These are phyloP conservation scores for Closterium sp. DNA, from an alignment of 139 green algal species.

Conservation along the genomic window DNA sequence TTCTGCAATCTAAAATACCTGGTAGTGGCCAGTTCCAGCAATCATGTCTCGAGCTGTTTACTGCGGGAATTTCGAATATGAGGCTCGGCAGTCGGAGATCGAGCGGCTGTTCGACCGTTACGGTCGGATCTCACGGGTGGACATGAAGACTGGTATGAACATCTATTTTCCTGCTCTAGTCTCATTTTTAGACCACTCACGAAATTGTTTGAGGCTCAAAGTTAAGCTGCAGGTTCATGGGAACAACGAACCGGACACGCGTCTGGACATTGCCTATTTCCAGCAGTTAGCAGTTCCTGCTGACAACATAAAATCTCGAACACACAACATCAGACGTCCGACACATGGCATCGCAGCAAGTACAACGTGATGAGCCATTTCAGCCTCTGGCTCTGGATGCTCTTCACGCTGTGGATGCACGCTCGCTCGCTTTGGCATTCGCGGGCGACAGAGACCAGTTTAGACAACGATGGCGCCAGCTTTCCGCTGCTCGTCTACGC, in stretches of 20 bases:
- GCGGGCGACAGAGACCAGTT: background rate
- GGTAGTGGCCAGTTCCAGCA: background rate
- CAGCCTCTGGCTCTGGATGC: background rate
- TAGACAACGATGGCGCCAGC: background rate
- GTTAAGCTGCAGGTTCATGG: background rate
- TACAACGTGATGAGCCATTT: background rate
- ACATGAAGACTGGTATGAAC: slow-evolving; percentile 53
- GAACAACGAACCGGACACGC: background rate
- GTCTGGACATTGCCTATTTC: background rate
- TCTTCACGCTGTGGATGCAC: too few species aligned
- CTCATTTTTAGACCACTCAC: background rate
- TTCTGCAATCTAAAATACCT: background rate
- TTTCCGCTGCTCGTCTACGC: background rate
- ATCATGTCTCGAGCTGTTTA: slow-evolving; percentile 20
- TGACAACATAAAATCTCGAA: background rate
- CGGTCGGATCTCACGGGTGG: slow-evolving; percentile 31
- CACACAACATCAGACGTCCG: background rate
- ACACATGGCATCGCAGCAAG: background rate
- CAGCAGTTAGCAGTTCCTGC: background rate
- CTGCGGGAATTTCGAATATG: slow-evolving; percentile 55
- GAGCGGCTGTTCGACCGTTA: slow-evolving; percentile 45
- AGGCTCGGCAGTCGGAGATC: slow-evolving; percentile 39
- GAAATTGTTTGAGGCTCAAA: background rate
- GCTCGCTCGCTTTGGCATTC: background rate
- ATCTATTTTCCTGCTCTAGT: background rate